Evolutionary conservation across 768 basidiomycete species (phyloP).

Genomic region (Austroboletus festivus): DNA sequence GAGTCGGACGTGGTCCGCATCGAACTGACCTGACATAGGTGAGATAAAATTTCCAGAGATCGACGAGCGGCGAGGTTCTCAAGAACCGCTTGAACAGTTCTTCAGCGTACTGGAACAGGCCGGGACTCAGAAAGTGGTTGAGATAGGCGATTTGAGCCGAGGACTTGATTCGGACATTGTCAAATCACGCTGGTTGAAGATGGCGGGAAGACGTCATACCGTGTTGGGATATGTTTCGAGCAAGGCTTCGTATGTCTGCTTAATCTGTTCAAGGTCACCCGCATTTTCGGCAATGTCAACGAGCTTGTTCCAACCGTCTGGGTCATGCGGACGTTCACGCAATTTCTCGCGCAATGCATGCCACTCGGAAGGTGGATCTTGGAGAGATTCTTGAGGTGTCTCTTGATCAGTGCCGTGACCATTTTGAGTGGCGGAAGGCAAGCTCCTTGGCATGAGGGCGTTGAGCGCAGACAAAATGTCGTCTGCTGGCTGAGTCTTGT

Average conservation of each 20-base stretch:
- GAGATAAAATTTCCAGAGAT: slow-evolving; percentile 91
- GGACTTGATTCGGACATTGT: slow-evolving; percentile 45
- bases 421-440: slow-evolving; percentile 25
- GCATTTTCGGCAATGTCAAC: slow-evolving; percentile 73
- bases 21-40: slow-evolving; percentile 80
- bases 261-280: slow-evolving; percentile 76
- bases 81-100: slow-evolving; percentile 87
- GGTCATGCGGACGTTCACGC: slow-evolving; percentile 66
- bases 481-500: slow-evolving; percentile 36
- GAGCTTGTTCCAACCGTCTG: slow-evolving; percentile 75
- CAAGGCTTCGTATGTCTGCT: slow-evolving; percentile 77
- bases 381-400: slow-evolving; percentile 4
- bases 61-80: slow-evolving; percentile 80
- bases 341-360: slow-evolving; percentile 60
- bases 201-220: slow-evolving; percentile 51
- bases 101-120: slow-evolving; percentile 75
- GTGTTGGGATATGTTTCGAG: slow-evolving; percentile 88
- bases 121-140: slow-evolving; percentile 66
- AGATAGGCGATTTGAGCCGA: slow-evolving; percentile 84
- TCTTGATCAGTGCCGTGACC: slow-evolving; percentile 27
- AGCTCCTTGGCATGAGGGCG: slow-evolving; percentile 31
- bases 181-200: slow-evolving; percentile 25
- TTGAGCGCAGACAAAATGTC: slow-evolving; percentile 37
- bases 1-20: slow-evolving; percentile 6
- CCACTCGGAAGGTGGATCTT: slow-evolving; percentile 58